phyloP scores from a whole-genome alignment of 331 rosid genomes.

The Acacia concinna region DNA sequence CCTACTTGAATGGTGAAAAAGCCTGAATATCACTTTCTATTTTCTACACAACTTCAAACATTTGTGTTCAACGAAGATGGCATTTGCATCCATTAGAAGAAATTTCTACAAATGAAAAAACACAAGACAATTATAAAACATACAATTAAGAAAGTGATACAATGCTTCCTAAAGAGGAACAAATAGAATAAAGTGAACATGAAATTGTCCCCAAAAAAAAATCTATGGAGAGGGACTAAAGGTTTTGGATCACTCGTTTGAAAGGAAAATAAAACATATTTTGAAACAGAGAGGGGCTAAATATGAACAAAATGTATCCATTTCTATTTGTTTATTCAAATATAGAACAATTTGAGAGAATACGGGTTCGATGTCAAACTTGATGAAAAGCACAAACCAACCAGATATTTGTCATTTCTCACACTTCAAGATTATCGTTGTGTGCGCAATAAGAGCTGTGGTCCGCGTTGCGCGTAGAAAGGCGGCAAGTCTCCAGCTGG shows the following conservation, averaged over 20 bases:
- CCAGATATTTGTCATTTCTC: too few relatives aligned
- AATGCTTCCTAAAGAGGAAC: background rate
- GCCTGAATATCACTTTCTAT: background rate
- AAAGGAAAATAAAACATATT: background rate
- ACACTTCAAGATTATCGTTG: background rate
- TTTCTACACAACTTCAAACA: background rate
- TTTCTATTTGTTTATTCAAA: background rate
- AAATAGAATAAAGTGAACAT: background rate
- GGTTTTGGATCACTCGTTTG: background rate
- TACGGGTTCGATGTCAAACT: background rate
- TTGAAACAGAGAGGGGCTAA: background rate
- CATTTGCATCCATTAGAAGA: background rate
- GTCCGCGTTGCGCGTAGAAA: background rate
- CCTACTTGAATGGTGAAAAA: background rate
- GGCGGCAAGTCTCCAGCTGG: background rate
- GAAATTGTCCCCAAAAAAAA: too few relatives aligned
- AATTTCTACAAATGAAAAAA: background rate
- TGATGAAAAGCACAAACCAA: background rate
- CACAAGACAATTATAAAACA: background rate
- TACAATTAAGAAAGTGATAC: background rate
- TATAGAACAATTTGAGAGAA: background rate
- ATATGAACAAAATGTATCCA: background rate
- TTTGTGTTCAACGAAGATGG: background rate
- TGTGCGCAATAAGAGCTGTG: background rate
- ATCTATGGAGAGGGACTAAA: background rate